Base-by-base conservation (phyloP, 2,329 filamentous ascomycete species). In the Colletotrichum tofieldiae region DNA sequence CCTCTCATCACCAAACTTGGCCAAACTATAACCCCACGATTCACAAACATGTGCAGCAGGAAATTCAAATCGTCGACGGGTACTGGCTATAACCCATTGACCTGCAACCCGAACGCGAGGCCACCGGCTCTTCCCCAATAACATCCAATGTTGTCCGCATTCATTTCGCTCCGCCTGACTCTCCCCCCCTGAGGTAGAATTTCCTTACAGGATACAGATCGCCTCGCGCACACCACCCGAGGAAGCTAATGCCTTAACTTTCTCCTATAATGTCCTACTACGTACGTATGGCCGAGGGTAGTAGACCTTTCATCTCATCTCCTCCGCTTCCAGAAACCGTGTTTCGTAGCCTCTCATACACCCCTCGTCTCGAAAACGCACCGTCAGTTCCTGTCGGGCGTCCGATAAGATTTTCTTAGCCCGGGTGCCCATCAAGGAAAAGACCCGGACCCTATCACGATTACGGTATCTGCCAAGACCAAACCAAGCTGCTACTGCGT, bases 401-500 rank as follows among this genome's bases (percentile, higher is more conserved):
- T 72, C 69, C 69, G 69, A 43, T 59, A 45, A 35, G 60, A 51
- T 52, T 52, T 32, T 26, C 18, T 51, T 55, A 39, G 45, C 23
- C 52, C 45, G 45, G 14, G 18, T 55, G 39, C 39, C 54, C 54
- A 59, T 56, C 37, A 14, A 43, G 63, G 62, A 41, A 56, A 65
- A 49, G 47, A 51, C 56, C 39, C 32, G 47, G 55, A 61, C 54
- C 32, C 47, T 55, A 66, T 55, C 55, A 55, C 54, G 39, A 66
- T 55, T 39, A 11, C 47, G 35, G 32, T 47, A 23, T 51, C 41
- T 63, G 65, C 69, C 69, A 65, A 65, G 54, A 59, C 29, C 26
- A 37, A 9, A 12, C 43, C 67, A 64, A 72, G 65, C 51, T 54
- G 52, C 69, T 68, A 68, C 69, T 72, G 69, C 52, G 58, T 71